Conservation (phyloP, 2,329 filamentous ascomycete genomes). For the Sarocladium kiliense region DNA sequence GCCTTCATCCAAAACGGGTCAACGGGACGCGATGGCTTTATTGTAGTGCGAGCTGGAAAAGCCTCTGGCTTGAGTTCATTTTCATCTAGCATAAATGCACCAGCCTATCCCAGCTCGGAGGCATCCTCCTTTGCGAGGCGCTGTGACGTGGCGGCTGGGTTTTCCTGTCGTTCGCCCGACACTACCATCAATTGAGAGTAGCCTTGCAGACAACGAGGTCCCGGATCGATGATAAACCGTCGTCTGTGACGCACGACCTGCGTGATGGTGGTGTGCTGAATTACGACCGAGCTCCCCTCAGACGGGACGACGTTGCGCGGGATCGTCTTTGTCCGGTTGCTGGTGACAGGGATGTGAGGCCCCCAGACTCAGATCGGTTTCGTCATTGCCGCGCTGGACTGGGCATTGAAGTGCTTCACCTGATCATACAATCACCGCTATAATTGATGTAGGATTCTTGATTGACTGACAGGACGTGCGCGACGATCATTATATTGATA, state of each 20-base stretch:
- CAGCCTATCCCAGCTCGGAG: not conserved
- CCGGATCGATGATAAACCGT: not conserved
- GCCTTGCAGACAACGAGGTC: not conserved
- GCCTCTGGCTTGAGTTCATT: not conserved
- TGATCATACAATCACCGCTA: not conserved
- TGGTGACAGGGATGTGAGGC: not conserved
- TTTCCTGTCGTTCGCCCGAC: not conserved
- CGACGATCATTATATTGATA: not conserved
- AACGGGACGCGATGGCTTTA: not conserved
- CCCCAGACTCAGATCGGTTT: constrained; percentile 3
- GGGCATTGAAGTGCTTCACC: not conserved
- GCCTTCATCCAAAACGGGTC: not conserved
- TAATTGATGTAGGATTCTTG: not conserved
- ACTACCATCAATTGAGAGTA: not conserved
- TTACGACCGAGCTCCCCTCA: not conserved
- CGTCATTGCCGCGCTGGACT: not conserved
- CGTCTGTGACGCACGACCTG: constrained; percentile 5
- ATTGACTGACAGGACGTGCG: not conserved
- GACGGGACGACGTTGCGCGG: constrained; percentile 4
- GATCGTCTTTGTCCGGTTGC: not conserved
- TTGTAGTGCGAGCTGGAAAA: not conserved
- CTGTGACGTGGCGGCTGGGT: not conserved
- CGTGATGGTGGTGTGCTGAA: not conserved
- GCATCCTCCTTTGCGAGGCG: not conserved
- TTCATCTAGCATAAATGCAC: not conserved